These are phyloP conservation scores for Casuarina equisetifolia DNA, from an alignment of 306 rosid genomes.

Conservation along the genomic window DNA sequence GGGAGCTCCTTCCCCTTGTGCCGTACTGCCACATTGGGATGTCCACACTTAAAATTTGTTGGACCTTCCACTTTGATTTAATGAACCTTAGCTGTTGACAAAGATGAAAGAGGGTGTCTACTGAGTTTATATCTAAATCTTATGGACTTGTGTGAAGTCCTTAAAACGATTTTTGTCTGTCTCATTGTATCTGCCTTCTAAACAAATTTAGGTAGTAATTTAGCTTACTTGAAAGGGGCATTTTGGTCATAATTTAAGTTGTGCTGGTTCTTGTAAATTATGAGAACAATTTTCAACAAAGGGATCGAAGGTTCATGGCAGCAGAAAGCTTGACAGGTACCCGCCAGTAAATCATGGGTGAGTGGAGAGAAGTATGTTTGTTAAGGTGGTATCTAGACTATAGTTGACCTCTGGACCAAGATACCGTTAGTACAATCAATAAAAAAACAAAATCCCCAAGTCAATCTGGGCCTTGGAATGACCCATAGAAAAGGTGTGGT, in stretches of 20 bases:
- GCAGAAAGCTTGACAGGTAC: neutral
- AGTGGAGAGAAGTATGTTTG: neutral
- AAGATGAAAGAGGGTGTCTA: neutral
- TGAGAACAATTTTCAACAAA: too few relatives aligned
- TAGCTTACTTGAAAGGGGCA: neutral
- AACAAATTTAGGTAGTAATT: neutral
- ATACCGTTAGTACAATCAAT: neutral
- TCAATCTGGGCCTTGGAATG: neutral
- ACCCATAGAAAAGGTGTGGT: too few relatives aligned
- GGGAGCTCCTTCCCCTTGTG: neutral
- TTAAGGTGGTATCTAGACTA: neutral
- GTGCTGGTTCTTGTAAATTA: neutral
- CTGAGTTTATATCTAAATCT: neutral
- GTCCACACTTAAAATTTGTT: too few relatives aligned
- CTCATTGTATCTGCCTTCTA: neutral
- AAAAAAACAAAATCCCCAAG: neutral
- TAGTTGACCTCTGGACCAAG: too few relatives aligned
- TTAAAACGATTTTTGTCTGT: neutral
- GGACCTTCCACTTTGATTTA: too few relatives aligned
- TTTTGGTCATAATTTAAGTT: neutral
- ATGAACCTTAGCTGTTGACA: neutral
- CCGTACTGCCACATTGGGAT: neutral
- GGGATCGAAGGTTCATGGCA: neutral
- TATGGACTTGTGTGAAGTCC: neutral
- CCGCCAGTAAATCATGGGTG: neutral